These are phyloP conservation scores for Pezicula carpinea DNA, from an alignment of 2,329 filamentous ascomycete species.

Conservation along the genomic window DNA sequence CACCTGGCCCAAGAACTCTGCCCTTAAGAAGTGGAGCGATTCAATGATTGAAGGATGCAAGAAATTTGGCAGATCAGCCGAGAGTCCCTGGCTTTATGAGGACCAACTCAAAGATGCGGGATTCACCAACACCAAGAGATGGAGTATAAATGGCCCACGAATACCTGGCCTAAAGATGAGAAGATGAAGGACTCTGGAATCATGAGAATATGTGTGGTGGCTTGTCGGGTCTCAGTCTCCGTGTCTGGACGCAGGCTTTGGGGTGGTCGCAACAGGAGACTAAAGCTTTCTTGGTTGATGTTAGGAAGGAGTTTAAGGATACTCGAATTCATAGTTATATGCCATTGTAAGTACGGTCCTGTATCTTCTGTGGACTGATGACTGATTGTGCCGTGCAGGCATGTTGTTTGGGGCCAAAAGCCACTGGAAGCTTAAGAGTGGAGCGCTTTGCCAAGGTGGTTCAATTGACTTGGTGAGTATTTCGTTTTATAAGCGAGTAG, in stretches of 20 bases:
- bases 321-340: constrained; percentile 15
- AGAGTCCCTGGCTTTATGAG: constrained; percentile 10
- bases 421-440: constrained; percentile 8
- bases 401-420: constrained; percentile 11
- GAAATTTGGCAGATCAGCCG: constrained; percentile 23
- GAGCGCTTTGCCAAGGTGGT: no score
- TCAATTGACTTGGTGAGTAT: no score
- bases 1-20: constrained; percentile 11
- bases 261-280: constrained; percentile 16
- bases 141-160: constrained; percentile 22
- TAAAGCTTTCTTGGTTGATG: constrained; percentile 13
- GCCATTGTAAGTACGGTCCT: constrained; percentile 4
- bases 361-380: no score
- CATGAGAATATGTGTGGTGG: background rate
- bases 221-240: background rate
- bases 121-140: constrained; percentile 23
- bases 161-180: constrained; percentile 16
- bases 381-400: no score
- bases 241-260: background rate
- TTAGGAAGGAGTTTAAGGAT: constrained; percentile 15
- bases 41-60: constrained; percentile 33
- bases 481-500: no score
- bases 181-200: constrained; percentile 11
- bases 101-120: constrained; percentile 24
- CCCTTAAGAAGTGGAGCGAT: background rate